A percentile compares a stretch with the other conserved stretches of the same genome.
Conservation (phyloP, 169 alveolate species). For the Perkinsus olseni region DNA sequence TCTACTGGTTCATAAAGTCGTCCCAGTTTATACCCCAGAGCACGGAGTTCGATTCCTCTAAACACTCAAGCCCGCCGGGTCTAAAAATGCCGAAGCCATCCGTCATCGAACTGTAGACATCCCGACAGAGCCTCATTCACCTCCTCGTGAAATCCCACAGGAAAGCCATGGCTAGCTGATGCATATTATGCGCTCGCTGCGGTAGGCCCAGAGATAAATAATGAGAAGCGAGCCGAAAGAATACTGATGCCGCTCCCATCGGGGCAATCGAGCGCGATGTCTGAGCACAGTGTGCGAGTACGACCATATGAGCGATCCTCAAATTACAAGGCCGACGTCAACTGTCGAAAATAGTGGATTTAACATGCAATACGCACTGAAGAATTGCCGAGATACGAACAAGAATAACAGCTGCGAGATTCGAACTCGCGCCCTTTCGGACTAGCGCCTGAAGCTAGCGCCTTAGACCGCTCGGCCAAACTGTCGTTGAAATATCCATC, state of each 20-base stretch:
- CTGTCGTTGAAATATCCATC: no score
- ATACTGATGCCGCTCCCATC: not conserved
- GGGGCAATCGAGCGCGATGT: not conserved
- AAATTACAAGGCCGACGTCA: not conserved
- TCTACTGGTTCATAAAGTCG: not conserved
- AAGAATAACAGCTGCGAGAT: no score
- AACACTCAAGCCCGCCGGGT: not conserved
- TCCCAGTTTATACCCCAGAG: not conserved
- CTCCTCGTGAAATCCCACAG: not conserved
- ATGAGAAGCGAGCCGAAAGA: not conserved
- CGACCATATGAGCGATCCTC: no score
- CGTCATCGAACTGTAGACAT: no score
- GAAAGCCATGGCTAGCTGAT: slow-evolving; percentile 7
- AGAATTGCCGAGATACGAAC: no score
- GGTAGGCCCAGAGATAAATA: not conserved
- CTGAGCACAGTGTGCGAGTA: no score
- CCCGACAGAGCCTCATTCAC: no score
- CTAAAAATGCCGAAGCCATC: not conserved
- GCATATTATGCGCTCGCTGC: slow-evolving; percentile 2
- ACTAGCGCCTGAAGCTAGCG: no score
- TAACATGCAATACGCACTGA: no score
- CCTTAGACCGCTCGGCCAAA: no score
- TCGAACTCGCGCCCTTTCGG: no score
- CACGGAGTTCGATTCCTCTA: not conserved
- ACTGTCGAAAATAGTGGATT: not conserved